Evolutionary conservation across 331 rosid genomes (phyloP).

Genomic region (Saraca asoca): DNA sequence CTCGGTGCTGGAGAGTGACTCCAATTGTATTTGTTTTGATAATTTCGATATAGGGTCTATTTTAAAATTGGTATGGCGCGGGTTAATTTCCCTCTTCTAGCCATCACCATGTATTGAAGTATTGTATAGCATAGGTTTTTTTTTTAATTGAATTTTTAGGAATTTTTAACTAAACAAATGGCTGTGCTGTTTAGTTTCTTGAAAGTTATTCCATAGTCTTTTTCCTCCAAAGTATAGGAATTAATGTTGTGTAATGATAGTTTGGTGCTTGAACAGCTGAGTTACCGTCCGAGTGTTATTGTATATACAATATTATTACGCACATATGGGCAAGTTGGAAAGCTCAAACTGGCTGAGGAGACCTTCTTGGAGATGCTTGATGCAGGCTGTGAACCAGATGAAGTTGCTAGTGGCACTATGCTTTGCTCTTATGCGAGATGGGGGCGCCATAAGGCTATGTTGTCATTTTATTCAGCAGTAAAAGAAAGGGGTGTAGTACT

Average conservation of each 20-base stretch:
- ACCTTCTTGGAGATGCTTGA: slow-evolving; percentile 96
- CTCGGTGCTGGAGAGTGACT: no score
- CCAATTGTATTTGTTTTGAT: no score
- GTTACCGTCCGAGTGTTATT: slow-evolving; percentile 82
- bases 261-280: slow-evolving; percentile 73
- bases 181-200: slow-evolving; percentile 1
- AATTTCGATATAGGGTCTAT: no score
- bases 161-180: neutral
- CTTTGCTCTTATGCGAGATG: slow-evolving; percentile 93
- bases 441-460: slow-evolving; percentile 90
- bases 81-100: no score
- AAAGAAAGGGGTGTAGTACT: slow-evolving; percentile 61
- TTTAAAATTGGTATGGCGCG: no score
- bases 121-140: no score
- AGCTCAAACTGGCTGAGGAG: slow-evolving; percentile 80
- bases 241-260: slow-evolving; percentile 53
- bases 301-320: slow-evolving; percentile 84
- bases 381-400: slow-evolving; percentile 83
- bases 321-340: slow-evolving; percentile 84
- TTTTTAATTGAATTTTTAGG: neutral
- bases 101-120: no score
- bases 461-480: slow-evolving; percentile 83
- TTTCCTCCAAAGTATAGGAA: slow-evolving; percentile 35
- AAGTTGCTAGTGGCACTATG: slow-evolving; percentile 95
- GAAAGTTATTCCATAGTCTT: neutral